phyloP scores from a whole-genome alignment of 2,329 filamentous ascomycete species.

The Phialophora expanda region DNA sequence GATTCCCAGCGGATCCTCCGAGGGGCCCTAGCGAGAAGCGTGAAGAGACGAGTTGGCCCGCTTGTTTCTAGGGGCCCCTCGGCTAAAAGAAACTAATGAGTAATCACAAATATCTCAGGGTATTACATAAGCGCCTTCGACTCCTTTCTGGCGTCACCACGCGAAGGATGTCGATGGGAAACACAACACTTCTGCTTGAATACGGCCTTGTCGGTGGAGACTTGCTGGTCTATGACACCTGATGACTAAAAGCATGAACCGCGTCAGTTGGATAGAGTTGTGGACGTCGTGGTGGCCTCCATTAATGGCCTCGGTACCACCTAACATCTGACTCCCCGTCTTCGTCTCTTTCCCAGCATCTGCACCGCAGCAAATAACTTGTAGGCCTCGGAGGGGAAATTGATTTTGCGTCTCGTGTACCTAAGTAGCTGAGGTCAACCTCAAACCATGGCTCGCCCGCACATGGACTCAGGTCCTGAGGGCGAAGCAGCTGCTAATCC shows the following conservation, averaged over 20 bases:
- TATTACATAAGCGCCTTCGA: background rate
- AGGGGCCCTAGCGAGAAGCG: too few relatives aligned
- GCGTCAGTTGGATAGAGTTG: background rate
- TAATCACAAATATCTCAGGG: background rate
- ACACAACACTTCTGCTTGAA: background rate
- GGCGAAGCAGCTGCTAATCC: background rate
- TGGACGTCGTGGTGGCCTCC: background rate
- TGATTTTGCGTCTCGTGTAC: background rate
- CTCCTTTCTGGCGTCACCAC: background rate
- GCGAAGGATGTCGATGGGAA: background rate
- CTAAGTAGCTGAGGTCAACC: background rate
- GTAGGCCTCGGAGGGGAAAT: background rate
- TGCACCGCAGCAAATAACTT: background rate
- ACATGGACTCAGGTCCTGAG: background rate
- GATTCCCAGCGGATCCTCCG: too few relatives aligned
- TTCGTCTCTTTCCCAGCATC: background rate
- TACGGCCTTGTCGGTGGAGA: conserved; percentile 6
- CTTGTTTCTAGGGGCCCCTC: background rate
- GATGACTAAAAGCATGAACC: background rate
- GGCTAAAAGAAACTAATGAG: background rate
- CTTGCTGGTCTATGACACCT: background rate
- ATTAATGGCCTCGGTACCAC: background rate
- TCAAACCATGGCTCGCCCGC: background rate
- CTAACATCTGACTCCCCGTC: background rate
- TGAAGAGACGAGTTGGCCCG: background rate